Evolutionary conservation across 495 filamentous ascomycete genomes (phyloP), one percentile per base, ranked within the genome.

Genomic region (Trichoderma asperelloides): DNA sequence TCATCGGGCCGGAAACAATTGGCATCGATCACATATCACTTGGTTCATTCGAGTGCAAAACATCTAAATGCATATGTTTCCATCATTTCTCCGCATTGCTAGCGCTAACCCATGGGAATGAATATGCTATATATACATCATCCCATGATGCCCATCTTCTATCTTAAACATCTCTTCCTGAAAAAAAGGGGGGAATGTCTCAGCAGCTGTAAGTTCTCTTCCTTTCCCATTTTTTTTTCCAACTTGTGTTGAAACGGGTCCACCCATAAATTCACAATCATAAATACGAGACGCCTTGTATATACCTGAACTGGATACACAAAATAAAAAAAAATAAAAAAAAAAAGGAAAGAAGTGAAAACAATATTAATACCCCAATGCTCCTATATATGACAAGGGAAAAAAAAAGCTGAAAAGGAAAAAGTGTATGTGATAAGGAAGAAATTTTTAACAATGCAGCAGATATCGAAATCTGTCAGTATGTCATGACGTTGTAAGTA

Each of bases 321-420:
- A 18, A 47, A 47, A 51, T 23, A 9, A 47, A n/a, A 23, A 27
- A 45, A 12, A n/a, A 45, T 25, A 27, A 9, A 11, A 65, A 23
- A 43, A 13, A 4, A 41, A 21, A 27, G 18, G 21, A 64, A 27
- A 41, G 13, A 64, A 64, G n/a, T 7, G 33, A 45, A 65, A 16
- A 45, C n/a, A 6, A 45, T 65, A 65, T 65, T 45, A 45, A 65
- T 65, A 25, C 23, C 55, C 55, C 55, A 15, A 60, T 60, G 55
- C 25, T 25, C 55, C 55, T 60, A 18, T 60, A 60, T 28, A 30
- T 60, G 55, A 60, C 11, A 60, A 18, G 11, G 28, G 49, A 57
- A 57, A 25, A 15, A 27, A 5, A 25, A 25, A 57, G 11, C 49
- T 21, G 30, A 18, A 60, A 33, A 15, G 2, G 9, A 30, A 60